Percentiles rank a stretch among this genome's conserved stretches.
Conservation (phyloP, 345 rosid genomes). For the Populus ilicifolia region DNA sequence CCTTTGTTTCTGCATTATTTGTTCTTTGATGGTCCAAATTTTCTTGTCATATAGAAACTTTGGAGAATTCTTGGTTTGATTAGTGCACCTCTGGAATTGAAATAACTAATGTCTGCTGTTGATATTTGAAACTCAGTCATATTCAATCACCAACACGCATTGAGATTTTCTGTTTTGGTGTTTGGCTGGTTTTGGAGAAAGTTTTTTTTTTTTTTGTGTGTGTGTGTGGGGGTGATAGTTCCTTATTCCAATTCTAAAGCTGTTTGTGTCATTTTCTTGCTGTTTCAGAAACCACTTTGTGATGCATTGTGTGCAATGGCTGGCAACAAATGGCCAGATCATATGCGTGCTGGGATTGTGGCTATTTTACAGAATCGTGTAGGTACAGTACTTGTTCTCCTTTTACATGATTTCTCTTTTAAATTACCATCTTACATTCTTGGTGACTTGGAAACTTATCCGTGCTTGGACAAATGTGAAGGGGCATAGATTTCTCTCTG, state of each 20-base stretch:
- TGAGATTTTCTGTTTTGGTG: background rate
- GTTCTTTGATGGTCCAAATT: too few relatives aligned
- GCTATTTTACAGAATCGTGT: slow-evolving; percentile 84
- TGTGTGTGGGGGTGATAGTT: background rate
- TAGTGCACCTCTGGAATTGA: too few relatives aligned
- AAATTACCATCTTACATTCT: background rate
- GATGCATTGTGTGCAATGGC: slow-evolving; percentile 48
- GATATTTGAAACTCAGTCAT: background rate
- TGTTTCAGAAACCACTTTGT: slow-evolving; percentile 52
- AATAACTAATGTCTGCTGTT: background rate
- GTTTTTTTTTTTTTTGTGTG: too few relatives aligned
- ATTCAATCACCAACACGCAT: background rate
- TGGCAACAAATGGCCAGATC: slow-evolving; percentile 51
- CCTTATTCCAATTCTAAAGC: background rate
- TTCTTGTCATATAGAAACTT: too few relatives aligned
- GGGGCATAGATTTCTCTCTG: background rate
- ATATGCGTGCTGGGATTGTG: slow-evolving; percentile 62
- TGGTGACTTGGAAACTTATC: background rate
- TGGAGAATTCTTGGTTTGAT: too few relatives aligned
- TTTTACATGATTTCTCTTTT: slow-evolving; percentile 1
- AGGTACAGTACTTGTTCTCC: slow-evolving; percentile 33
- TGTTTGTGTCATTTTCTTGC: slow-evolving; percentile 6
- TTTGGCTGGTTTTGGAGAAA: too few relatives aligned
- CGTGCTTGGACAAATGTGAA: too few relatives aligned
- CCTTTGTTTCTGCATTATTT: too few relatives aligned